Conservation (phyloP, 2,329 filamentous ascomycete genomes). For the Fusarium tuaranense region DNA sequence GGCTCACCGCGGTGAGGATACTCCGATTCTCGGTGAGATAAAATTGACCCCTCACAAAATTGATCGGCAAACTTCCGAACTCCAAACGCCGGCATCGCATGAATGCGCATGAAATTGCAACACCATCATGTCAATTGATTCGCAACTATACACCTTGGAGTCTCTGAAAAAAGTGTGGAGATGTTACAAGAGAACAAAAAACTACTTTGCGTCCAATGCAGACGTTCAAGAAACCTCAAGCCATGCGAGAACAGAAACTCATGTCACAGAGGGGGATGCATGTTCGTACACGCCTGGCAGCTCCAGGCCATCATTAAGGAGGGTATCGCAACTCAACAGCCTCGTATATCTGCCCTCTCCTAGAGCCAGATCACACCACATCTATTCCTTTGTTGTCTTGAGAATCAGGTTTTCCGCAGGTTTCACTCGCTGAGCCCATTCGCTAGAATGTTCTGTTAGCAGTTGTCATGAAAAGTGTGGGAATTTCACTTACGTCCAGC, state of each 20-base stretch:
- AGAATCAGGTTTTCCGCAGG: conserved; percentile 72
- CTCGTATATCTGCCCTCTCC: conserved; percentile 32
- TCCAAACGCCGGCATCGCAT: conserved; percentile 6
- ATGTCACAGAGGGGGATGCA: conserved; percentile 40
- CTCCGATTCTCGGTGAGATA: conserved; percentile 13
- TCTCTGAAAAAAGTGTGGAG: conserved; percentile 38
- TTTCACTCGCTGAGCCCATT: conserved; percentile 75
- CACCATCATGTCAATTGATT: conserved; percentile 40
- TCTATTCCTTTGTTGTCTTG: conserved; percentile 57
- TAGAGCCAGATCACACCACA: conserved; percentile 18
- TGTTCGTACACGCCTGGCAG: conserved; percentile 45
- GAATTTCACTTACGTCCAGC: conserved; percentile 85
- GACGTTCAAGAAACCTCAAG: conserved; percentile 24
- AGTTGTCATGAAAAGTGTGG: background rate
- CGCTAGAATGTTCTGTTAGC: conserved; percentile 57
- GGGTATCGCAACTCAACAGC: conserved; percentile 46
- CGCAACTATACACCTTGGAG: conserved; percentile 33
- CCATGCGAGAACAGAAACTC: conserved; percentile 33
- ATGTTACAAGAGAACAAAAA: conserved; percentile 36
- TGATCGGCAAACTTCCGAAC: conserved; percentile 27
- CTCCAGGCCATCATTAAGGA: conserved; percentile 44
- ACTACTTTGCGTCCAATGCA: conserved; percentile 27
- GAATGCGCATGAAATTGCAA: conserved; percentile 8
- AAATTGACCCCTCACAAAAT: conserved; percentile 1
- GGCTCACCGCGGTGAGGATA: conserved; percentile 16